Conservation (phyloP, 495 filamentous ascomycete genomes). For the Aspergillus incahuasiensis region DNA sequence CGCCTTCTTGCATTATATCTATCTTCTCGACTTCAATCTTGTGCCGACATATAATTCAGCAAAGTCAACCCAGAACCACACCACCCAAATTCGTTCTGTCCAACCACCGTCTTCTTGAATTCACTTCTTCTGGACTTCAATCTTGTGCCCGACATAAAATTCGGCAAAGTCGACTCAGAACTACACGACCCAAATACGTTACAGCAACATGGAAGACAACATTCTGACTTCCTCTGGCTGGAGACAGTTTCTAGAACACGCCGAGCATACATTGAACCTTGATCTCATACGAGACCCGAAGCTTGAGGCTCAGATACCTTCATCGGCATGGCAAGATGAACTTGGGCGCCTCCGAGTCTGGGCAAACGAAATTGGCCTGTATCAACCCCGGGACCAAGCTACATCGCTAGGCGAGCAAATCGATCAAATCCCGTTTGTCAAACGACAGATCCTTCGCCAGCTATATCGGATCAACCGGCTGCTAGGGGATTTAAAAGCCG, state of each 20-base stretch:
- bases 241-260: neutral
- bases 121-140: neutral
- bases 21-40: neutral
- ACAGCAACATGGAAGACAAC: neutral
- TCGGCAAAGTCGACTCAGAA: neutral
- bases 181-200: neutral
- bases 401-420: neutral
- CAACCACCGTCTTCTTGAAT: too few species aligned
- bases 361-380: neutral
- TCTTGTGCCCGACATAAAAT: neutral
- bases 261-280: neutral
- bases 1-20: too few species aligned
- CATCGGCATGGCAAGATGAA: constrained; percentile 1
- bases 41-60: neutral
- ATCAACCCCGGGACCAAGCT: neutral
- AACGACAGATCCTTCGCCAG: neutral
- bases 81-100: neutral
- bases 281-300: neutral
- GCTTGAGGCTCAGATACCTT: neutral
- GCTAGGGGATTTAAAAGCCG: neutral
- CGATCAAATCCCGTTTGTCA: neutral
- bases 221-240: neutral
- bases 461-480: neutral
- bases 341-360: constrained; percentile 1
- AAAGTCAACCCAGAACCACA: neutral